Percentiles rank a stretch among this genome's conserved stretches.
These are phyloP conservation scores for Erigeron philadelphicus DNA, from an alignment of 140 eudicot species.

Conservation along the genomic window DNA sequence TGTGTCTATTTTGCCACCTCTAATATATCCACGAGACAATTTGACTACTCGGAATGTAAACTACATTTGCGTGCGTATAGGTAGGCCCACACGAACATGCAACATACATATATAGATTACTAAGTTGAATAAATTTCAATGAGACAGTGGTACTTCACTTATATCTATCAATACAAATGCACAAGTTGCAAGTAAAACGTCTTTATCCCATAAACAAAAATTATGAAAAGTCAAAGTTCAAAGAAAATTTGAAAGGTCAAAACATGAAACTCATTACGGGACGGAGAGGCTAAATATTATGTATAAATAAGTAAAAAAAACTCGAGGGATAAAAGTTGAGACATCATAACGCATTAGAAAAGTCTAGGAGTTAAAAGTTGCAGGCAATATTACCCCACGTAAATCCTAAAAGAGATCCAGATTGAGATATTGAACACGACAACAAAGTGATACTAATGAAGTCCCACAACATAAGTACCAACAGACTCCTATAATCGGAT, in stretches of 20 bases:
- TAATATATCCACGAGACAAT: no score
- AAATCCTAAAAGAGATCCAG: neutral
- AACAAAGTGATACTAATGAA: neutral
- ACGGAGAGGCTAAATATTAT: neutral
- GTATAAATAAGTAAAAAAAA: neutral
- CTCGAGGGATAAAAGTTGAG: neutral
- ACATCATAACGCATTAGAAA: neutral
- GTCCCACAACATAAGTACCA: neutral
- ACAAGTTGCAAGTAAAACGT: neutral
- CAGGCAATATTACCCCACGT: neutral
- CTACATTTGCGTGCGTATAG: no score
- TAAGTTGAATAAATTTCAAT: neutral
- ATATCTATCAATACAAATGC: neutral
- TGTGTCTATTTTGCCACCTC: no score
- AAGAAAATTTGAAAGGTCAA: neutral
- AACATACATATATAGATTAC: neutral
- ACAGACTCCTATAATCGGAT: neutral
- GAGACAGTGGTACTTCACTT: neutral
- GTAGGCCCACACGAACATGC: neutral
- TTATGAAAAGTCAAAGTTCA: no score
- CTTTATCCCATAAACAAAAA: neutral
- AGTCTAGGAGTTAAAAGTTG: neutral
- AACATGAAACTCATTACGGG: neutral
- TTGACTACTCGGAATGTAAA: no score
- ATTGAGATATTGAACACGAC: neutral